These are phyloP conservation scores for Seiridium unicorne DNA, from an alignment of 2,329 filamentous ascomycete genomes.

Conservation along the genomic window DNA sequence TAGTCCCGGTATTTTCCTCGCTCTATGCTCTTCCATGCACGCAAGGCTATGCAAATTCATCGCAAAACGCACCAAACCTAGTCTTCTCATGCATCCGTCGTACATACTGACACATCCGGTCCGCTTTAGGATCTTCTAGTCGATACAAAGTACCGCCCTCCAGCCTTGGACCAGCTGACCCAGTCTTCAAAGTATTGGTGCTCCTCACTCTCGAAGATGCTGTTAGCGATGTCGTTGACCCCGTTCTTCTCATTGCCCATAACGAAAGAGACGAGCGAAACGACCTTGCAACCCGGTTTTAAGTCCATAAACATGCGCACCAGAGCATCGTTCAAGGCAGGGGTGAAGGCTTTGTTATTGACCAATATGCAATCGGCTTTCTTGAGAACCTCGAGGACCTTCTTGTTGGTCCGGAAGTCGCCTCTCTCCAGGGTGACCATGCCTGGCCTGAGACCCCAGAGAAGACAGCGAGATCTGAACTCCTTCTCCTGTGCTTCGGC, in stretches of 20 bases:
- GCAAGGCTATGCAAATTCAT: conserved; percentile 11
- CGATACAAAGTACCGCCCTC: conserved; percentile 85
- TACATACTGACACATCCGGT: conserved; percentile 8
- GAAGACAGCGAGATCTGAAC: conserved; percentile 77
- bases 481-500: conserved; percentile 79
- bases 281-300: conserved; percentile 84
- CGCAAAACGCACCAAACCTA: neutral
- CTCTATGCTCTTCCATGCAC: conserved; percentile 3
- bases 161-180: conserved; percentile 89
- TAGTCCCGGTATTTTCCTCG: neutral
- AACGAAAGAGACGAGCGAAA: conserved; percentile 90
- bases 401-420: conserved; percentile 74
- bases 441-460: conserved; percentile 86
- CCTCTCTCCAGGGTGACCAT: conserved; percentile 77
- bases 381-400: conserved; percentile 71
- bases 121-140: conserved; percentile 59
- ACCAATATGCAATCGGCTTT: conserved; percentile 93
- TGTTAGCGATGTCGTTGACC: conserved; percentile 68
- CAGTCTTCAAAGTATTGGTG: conserved; percentile 62
- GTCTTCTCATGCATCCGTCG: neutral
- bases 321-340: conserved; percentile 79
- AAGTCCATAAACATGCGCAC: conserved; percentile 90
- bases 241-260: conserved; percentile 71
- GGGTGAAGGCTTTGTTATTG: conserved; percentile 96
- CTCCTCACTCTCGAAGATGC: conserved; percentile 74